Evolutionary conservation across 768 basidiomycete genomes (phyloP).

Genomic region (Fomitopsis pulvina): DNA sequence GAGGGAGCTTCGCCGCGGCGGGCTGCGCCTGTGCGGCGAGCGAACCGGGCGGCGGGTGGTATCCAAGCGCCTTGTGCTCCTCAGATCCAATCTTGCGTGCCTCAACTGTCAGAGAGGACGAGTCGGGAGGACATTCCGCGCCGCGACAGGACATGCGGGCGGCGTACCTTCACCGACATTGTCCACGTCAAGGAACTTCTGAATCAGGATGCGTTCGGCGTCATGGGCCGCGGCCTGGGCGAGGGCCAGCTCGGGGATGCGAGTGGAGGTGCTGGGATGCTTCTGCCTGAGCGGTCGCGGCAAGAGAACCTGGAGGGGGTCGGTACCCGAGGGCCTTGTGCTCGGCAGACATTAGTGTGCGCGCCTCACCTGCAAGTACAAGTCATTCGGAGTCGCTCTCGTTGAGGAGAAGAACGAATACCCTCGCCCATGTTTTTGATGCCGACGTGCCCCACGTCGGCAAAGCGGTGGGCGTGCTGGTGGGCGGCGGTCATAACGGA

Average conservation of each 20-base stretch:
- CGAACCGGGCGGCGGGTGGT: conserved; percentile 20
- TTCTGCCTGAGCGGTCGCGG: conserved; percentile 19
- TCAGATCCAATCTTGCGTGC: conserved; percentile 21
- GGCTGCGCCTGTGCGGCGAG: conserved; percentile 21
- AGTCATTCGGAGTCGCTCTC: no score
- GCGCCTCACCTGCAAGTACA: no score
- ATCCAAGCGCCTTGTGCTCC: conserved; percentile 22
- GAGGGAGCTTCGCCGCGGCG: conserved; percentile 20
- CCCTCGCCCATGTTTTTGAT: conserved; percentile 20
- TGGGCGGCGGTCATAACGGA: conserved; percentile 4
- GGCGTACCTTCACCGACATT: conserved; percentile 14
- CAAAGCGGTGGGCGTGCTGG: conserved; percentile 1
- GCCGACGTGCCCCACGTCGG: conserved; percentile 6
- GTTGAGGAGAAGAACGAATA: conserved; percentile 19
- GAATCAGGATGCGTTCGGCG: conserved; percentile 15
- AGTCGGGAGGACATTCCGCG: no score
- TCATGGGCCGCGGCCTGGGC: conserved; percentile 17
- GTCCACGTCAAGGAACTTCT: conserved; percentile 13
- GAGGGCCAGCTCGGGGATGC: conserved; percentile 4
- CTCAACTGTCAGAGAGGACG: conserved; percentile 14
- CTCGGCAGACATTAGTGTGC: no score
- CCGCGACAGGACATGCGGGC: not conserved
- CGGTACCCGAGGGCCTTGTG: conserved; percentile 23
- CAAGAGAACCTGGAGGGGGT: conserved; percentile 21
- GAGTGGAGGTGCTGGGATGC: conserved; percentile 11